Evolutionary conservation across 2,329 filamentous ascomycete genomes (phyloP), one percentile per base, ranked within the genome.

Genomic region (Elsinoe batatas): DNA sequence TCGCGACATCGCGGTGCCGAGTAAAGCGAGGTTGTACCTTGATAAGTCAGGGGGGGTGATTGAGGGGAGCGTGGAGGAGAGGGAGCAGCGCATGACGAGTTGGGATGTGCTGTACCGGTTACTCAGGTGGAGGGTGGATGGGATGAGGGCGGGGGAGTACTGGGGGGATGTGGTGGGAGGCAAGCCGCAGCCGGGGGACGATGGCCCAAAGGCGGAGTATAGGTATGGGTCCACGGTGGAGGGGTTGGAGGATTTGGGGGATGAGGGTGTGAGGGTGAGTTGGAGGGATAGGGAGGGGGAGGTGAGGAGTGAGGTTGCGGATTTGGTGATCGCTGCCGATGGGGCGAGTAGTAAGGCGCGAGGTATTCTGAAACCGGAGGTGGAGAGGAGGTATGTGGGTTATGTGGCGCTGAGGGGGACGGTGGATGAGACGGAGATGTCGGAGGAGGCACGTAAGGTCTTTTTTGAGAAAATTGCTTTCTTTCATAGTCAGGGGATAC

Each of bases 61-160:
- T 33, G 40, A 61, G 15, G 61, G 62, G 15, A 64, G 60, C 22
- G 60, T 64, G 11, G 61, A 66, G 37, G 54, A 69, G 17, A 66
- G 66, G 57, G 58, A 62, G 32, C 74, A 76, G 61, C 65, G 67
- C 56, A 76, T 76, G 75, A 76, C 72, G 3, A 74, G 71, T 55
- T 77, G 75, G 74, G 74, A 76, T 55, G 56, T 76, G 35, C 64
- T 73, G 7, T 76, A 76, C 59, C 65, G 73, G 51, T 58, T 76
- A 5, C 65, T 76, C 58, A 67, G 74, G 30, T 72, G 72, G 56
- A 72, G 74, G 53, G 74, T 73, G 50, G 74, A 77, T 56, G 71
- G 71, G 60, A 54, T 66, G 40, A 47, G 64, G n/a, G 56, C 53
- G 35, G 65, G 63, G 44, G 61, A 59, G 37, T 67, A 68, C 53